Conservation (phyloP, 2,329 filamentous ascomycete species). For the Microsporum canis region DNA sequence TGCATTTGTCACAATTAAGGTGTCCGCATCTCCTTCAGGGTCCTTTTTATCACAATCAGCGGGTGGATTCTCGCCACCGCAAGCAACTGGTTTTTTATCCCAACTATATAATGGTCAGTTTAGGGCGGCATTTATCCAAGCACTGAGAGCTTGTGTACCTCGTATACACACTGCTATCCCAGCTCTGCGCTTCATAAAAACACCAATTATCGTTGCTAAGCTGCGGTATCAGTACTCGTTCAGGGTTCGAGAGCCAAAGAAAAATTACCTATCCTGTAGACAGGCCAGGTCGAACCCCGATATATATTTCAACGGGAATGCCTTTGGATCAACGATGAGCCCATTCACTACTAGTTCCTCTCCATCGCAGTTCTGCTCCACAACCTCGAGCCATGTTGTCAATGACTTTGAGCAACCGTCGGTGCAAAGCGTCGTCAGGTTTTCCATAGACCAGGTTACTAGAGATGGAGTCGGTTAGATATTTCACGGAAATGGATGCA, state of each 20-base stretch:
- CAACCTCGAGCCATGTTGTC: slow-evolving; percentile 12
- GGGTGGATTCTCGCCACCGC: slow-evolving; percentile 11
- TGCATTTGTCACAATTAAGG: slow-evolving; percentile 11
- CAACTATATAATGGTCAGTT: background rate
- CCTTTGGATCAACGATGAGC: slow-evolving; percentile 12
- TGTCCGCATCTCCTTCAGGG: background rate
- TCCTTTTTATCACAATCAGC: slow-evolving; percentile 5
- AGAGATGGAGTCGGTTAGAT: background rate
- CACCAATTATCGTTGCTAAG: slow-evolving; percentile 14
- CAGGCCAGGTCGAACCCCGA: slow-evolving; percentile 14
- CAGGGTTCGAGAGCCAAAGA: background rate
- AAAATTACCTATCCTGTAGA: slow-evolving; percentile 12
- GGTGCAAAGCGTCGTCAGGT: slow-evolving; percentile 14
- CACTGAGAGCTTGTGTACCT: slow-evolving; percentile 5
- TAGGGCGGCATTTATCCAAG: background rate
- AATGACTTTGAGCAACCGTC: slow-evolving; percentile 10
- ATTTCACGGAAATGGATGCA: too few relatives aligned
- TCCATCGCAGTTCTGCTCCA: slow-evolving; percentile 11
- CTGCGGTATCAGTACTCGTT: background rate
- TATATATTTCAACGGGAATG: slow-evolving; percentile 14
- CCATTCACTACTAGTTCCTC: slow-evolving; percentile 11
- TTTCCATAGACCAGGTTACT: slow-evolving; percentile 13
- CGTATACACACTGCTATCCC: slow-evolving; percentile 11
- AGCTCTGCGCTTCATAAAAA: slow-evolving; percentile 14
- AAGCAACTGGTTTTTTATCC: slow-evolving; percentile 10